These are phyloP conservation scores for Bjerkandera adusta DNA, from an alignment of 1,284 basidiomycete genomes.

Conservation along the genomic window DNA sequence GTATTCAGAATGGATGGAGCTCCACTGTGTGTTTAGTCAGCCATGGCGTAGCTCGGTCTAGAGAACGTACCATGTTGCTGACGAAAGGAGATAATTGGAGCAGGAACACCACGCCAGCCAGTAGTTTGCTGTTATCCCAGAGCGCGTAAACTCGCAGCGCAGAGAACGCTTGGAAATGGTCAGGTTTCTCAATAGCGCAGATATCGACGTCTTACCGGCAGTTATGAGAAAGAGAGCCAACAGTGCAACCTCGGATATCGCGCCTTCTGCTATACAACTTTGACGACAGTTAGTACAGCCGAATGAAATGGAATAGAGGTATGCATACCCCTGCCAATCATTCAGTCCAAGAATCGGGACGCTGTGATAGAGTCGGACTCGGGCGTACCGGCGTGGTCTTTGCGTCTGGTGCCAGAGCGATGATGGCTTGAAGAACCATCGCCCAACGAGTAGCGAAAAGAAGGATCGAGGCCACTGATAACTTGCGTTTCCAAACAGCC, in stretches of 20 bases:
- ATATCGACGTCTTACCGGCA: background rate
- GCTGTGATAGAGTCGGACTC: no score
- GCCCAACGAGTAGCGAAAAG: background rate
- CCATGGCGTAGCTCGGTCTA: background rate
- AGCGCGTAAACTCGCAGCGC: background rate
- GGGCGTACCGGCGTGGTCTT: background rate
- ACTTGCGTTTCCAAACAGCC: background rate
- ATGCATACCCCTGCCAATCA: background rate
- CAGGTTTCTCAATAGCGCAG: background rate
- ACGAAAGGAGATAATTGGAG: background rate
- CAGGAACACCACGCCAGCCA: background rate
- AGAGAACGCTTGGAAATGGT: background rate
- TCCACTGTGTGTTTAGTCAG: background rate
- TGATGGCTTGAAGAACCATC: background rate
- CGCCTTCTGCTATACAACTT: background rate
- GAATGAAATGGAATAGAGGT: background rate
- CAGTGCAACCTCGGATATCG: background rate
- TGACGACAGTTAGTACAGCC: background rate
- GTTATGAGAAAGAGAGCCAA: background rate
- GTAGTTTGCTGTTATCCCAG: background rate
- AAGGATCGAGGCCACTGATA: background rate
- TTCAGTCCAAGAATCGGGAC: background rate
- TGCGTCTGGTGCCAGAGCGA: background rate
- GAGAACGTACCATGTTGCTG: background rate
- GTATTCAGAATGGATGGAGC: background rate